Base-by-base conservation (phyloP, 441 rosid genomes). In the Syzygium syzygioides region DNA sequence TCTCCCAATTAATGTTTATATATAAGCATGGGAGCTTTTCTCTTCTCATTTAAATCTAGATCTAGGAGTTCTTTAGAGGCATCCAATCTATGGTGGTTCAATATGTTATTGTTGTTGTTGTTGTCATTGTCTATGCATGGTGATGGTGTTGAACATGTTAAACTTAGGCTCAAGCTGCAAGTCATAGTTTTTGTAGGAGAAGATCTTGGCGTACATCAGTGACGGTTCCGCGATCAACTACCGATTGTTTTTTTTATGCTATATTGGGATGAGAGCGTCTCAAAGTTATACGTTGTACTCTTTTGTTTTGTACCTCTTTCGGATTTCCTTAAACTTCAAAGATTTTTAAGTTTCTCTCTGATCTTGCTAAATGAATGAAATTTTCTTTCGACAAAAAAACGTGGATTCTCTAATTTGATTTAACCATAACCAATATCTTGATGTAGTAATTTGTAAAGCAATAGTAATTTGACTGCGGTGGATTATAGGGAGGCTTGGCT, bases 151-250 rank as follows among this genome's bases (percentile, higher is more conserved):
- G 1, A 64, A 11, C 1, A 34, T 18, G 41, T 9, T 15, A 8
- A 64, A 64, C 12, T 20, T 64, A 30, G 76, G 12, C 18, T 11
- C 4, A 64, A 23, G 15, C 1, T 2, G 0, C 4, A 1, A 64
- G 1, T 20, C 71, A 17, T 64, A 30, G 15, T 30, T 34, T 64
- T 11, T 2, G 17, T 15, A 64, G 12, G 23, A 3, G 20, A 64
- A 30, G 3, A 64, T 64, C 6, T 15, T 4, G 1, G 30, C 2
- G 41, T 4, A 3, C 30, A 62, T 62, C 6, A 62, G 0, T 6
- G 4, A 62, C 1, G 2, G 2, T 62, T 62, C 1, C 0, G 4
- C 14, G 9, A 62, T 62, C 13, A 6, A 28, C 19, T 2, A 3
- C 34, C 5, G 3, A 59, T 62, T 62, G 34, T n/a, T 62, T n/a